A percentile compares a stretch with the other conserved stretches of the same genome.
These are phyloP conservation scores for Plasmodium berghei DNA, from an alignment of 169 alveolate genomes.

Conservation along the genomic window DNA sequence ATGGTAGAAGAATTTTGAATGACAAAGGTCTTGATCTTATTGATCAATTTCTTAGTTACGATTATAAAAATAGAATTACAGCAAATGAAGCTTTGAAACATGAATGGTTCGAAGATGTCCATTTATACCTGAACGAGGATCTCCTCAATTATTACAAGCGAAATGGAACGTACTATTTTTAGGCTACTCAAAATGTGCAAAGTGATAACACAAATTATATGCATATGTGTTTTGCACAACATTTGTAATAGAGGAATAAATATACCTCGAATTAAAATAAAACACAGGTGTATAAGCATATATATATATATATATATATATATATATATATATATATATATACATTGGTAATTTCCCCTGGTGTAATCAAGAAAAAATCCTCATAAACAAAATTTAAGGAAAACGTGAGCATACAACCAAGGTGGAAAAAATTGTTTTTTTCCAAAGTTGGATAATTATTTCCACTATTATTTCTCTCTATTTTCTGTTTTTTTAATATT, in stretches of 20 bases:
- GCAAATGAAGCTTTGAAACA: constrained; percentile 88
- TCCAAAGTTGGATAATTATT: no score
- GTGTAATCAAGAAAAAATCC: no score
- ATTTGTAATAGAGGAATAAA: no score
- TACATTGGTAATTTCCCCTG: no score
- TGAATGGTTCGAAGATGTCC: constrained; percentile 88
- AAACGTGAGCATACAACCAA: no score
- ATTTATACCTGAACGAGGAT: constrained; percentile 35
- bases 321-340: background rate
- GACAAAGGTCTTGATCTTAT: constrained; percentile 89
- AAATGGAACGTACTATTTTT: constrained; percentile 66
- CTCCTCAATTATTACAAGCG: constrained; percentile 40
- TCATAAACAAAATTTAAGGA: no score
- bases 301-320: background rate
- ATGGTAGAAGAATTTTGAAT: constrained; percentile 83
- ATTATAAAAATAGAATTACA: constrained; percentile 87
- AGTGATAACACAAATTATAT: background rate
- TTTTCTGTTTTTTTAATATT: no score
- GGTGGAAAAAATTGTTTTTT: no score
- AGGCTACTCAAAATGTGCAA: background rate
- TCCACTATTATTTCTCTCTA: no score
- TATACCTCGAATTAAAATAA: background rate
- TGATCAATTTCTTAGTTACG: constrained; percentile 85
- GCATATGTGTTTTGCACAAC: background rate
- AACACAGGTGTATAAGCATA: background rate